Conservation (phyloP, 352 stramenopile species). For the Phytophthora pisi region DNA sequence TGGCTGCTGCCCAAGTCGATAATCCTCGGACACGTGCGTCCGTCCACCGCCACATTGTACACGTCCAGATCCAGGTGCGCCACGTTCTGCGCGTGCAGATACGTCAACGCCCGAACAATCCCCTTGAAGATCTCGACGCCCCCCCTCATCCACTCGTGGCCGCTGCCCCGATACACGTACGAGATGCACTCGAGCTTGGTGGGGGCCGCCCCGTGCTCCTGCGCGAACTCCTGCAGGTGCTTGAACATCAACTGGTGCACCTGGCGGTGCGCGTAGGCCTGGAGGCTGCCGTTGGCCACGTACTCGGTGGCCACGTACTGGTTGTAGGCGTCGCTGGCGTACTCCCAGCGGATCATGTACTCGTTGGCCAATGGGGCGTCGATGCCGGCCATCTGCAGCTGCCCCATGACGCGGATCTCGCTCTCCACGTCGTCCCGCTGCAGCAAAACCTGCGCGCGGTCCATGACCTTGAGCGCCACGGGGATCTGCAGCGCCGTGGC, state of each 20-base stretch:
- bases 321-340: slow-evolving; percentile 69
- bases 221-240: slow-evolving; percentile 75
- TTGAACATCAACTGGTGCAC: slow-evolving; percentile 72
- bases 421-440: slow-evolving; percentile 84
- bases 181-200: slow-evolving; percentile 83
- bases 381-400: slow-evolving; percentile 78
- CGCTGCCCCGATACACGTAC: slow-evolving; percentile 74
- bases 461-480: slow-evolving; percentile 86
- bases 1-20: slow-evolving; percentile 84
- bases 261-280: slow-evolving; percentile 72
- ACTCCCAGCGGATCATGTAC: slow-evolving; percentile 85
- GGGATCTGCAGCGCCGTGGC: slow-evolving; percentile 53
- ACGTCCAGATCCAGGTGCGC: slow-evolving; percentile 85
- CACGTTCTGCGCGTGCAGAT: slow-evolving; percentile 79
- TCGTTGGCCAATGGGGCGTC: slow-evolving; percentile 71
- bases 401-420: slow-evolving; percentile 81
- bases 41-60: slow-evolving; percentile 86
- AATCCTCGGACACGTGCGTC: slow-evolving; percentile 55
- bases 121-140: slow-evolving; percentile 70
- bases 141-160: slow-evolving; percentile 83
- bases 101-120: slow-evolving; percentile 73
- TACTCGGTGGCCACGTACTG: slow-evolving; percentile 86
- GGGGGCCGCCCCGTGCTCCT: slow-evolving; percentile 56
- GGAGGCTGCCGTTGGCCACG: slow-evolving; percentile 79
- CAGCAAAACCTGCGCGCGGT: slow-evolving; percentile 65